phyloP scores from a whole-genome alignment of 306 rosid genomes.

The Cucurbita ficifolia region DNA sequence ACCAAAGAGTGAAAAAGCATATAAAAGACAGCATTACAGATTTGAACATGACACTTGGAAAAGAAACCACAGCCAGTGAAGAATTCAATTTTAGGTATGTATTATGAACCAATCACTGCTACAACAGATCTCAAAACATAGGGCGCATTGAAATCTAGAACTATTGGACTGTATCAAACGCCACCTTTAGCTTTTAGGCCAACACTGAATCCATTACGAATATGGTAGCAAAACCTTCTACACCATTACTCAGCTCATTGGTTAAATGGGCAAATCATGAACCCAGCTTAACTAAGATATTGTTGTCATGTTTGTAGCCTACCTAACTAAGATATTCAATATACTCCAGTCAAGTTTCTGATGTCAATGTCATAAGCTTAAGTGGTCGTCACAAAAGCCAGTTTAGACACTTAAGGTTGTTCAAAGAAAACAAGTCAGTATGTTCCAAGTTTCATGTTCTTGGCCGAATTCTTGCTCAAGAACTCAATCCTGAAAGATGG shows the following conservation, averaged over 20 bases:
- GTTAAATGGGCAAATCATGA: background rate
- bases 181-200: background rate
- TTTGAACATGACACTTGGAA: no score
- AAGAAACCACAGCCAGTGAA: no score
- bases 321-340: background rate
- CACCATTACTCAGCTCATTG: background rate
- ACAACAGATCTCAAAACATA: background rate
- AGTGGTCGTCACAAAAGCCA: background rate
- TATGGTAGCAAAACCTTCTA: no score
- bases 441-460: background rate
- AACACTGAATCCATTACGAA: background rate
- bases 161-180: background rate
- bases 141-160: background rate
- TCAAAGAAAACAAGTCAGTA: background rate
- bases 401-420: background rate
- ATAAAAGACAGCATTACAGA: background rate
- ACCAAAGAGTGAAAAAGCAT: background rate
- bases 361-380: background rate
- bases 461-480: background rate
- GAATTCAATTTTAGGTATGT: background rate
- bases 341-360: background rate
- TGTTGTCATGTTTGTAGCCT: background rate
- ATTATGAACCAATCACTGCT: background rate
- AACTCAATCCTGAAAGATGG: background rate
- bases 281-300: no score